Base-by-base conservation (phyloP, 768 basidiomycete species). In the Russula ochroleuca region DNA sequence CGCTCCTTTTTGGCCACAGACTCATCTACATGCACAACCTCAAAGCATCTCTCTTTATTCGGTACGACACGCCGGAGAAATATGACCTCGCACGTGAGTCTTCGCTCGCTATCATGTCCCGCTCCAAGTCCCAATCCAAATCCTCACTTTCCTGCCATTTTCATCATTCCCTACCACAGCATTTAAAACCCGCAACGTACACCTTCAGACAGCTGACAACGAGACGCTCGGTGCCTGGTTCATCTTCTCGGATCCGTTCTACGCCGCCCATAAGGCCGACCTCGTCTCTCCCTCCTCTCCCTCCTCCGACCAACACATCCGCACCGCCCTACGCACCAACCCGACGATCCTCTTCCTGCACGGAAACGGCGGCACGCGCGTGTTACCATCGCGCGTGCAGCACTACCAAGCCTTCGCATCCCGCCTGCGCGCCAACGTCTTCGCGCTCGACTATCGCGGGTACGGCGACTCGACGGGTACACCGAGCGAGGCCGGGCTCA, bases 311-410 rank as follows among this genome's bases (percentile, higher is more conserved):
- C 70, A 75, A 3, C 78, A 80, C 48, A 76, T 92, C 40, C 71
- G 78, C 17, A 67, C 76, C 21, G 87, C 91, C 1, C 73, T 94
- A 19, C 73, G 75, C 14, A 67, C 75, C 1, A 74, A 80, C 31
- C 92, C 92, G 0, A 94, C 89, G 0, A 77, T 96, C n/a, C 78
- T 98, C n/a, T 96, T 90, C 75, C 79, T 95, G 48, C 96, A 98
- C 67, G 96, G 96, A 11, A 96, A 96, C 66, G 88, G 86, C 0
- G 94, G 80, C 0, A 93, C 90, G 0, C 84, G 95, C 17, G 90
- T 90, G 0, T 78, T 83, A 7, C 66, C 76, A 1, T 80, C 79
- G 47, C 88, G 95, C 13, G 78, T 94, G n/a, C 80, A 79, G 19
- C 80, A 85, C 43, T 92, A 92, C 71, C 75, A 79, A 19, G 79